A percentile compares a stretch with the other conserved stretches of the same genome.
phyloP scores from a whole-genome alignment of 371 early-diverging fungal species.

The Choanephora cucurbitarum region DNA sequence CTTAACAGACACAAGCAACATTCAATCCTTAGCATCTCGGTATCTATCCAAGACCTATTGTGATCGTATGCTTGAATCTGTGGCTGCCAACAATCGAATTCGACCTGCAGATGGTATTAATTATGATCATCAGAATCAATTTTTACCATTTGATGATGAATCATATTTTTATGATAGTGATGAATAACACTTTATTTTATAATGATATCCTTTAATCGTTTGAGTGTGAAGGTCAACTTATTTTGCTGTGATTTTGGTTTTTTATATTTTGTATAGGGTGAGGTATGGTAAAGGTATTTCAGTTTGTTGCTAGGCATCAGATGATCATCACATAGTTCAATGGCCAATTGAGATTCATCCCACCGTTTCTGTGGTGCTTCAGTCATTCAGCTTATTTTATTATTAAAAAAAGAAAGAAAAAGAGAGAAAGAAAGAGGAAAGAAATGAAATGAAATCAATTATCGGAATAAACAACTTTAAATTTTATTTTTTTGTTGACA shows the following conservation, averaged over 20 bases:
- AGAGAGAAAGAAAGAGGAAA: not conserved
- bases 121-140: not conserved
- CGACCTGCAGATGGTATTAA: not conserved
- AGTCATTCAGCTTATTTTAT: no score
- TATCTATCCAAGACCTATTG: slow-evolving; percentile 18
- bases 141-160: not conserved
- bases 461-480: not conserved
- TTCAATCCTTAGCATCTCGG: slow-evolving; percentile 13
- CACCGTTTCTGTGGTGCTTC: slow-evolving; percentile 20
- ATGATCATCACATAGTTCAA: slow-evolving; percentile 29
- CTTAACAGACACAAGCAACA: not conserved
- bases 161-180: no score
- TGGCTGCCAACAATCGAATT: slow-evolving; percentile 12
- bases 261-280: not conserved
- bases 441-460: not conserved
- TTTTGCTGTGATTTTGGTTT: not conserved
- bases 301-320: not conserved
- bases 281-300: no score
- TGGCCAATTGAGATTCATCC: slow-evolving; percentile 34
- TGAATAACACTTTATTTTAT: not conserved
- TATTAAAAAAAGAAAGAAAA: not conserved
- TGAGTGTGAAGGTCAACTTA: not conserved
- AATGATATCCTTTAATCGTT: no score
- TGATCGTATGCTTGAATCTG: slow-evolving; percentile 13
- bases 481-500: not conserved